Conservation (phyloP, 1,284 basidiomycete genomes). For the Ustilago cynodontis region DNA sequence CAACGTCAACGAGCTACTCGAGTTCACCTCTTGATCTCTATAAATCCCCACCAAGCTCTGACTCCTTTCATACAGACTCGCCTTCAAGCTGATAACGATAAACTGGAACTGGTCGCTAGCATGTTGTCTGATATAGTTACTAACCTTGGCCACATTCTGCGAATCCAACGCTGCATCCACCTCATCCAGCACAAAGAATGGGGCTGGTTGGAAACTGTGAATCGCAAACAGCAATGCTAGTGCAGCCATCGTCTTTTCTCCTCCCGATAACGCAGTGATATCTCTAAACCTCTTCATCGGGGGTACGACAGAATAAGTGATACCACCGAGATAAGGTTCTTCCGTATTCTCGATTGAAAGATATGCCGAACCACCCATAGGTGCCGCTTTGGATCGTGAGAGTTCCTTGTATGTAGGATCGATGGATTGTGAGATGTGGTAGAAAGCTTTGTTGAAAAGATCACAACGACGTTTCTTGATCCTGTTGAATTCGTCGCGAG, state of each 20-base stretch:
- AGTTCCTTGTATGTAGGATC: conserved; percentile 98
- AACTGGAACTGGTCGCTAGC: conserved; percentile 83
- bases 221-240: conserved; percentile 95
- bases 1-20: conserved; percentile 86
- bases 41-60: conserved; percentile 93
- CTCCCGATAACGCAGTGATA: conserved; percentile 98
- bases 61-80: conserved; percentile 83
- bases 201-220: conserved; percentile 91
- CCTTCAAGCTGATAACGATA: conserved; percentile 93
- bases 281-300: conserved; percentile 99
- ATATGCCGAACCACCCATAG: conserved; percentile 96
- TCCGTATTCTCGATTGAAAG: conserved; percentile 94
- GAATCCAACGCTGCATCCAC: conserved; percentile 87
- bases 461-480: conserved; percentile 80
- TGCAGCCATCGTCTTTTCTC: conserved; percentile 98
- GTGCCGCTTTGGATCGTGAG: conserved; percentile 90
- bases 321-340: conserved; percentile 95
- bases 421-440: conserved; percentile 92
- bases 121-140: conserved; percentile 66
- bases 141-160: conserved; percentile 67
- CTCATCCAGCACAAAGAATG: conserved; percentile 98
- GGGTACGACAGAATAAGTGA: conserved; percentile 96
- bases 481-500: conserved; percentile 89
- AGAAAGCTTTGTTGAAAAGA: conserved; percentile 94
- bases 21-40: conserved; percentile 91